Base-by-base conservation (phyloP, 2,329 filamentous ascomycete genomes). In the Pezicula carpinea region DNA sequence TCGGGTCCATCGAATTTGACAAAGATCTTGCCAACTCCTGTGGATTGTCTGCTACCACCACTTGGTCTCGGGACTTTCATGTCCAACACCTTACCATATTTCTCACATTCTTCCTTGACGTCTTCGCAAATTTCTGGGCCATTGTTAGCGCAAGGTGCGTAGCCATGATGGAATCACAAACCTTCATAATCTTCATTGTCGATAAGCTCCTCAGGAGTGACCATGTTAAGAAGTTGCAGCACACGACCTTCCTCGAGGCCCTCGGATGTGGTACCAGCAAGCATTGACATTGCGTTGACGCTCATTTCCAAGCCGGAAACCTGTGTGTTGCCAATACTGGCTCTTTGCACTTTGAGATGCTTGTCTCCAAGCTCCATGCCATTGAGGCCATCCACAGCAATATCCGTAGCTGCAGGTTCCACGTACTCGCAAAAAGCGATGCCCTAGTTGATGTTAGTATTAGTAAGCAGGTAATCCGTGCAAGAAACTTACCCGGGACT, bases 381-480 rank as follows among this genome's bases (percentile, higher is more conserved):
- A 60, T 97, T 92, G 23, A 99, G 73, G 10, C 89, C 89, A 57
- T 96, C 88, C 13, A 97, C 85, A 11, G 93, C 93, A 50, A 92
- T 85, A 48, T 87, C 83, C 19, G 93, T 96, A 33, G 80, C 78
- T 14, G 66, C 64, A 6, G 89, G 78, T 52, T 97, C 89, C 45
- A 80, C 76, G 59, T 96, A 99, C 68, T 99, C 95, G 69, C 89
- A 95, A 72, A 99, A 99, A 1, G 92, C 92, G 59, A 99, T 90
- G 26, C 93, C 93, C 85, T 96, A 55, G 26, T 17, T 41, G 21
- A 23, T 43, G 53, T 70, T 66, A 69, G 64, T 50, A 50, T 49
- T 18, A 43, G 43, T 10, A 19, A 4, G 26, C 5, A 26, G 19
- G 0, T 6, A n/a, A n/a, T n/a, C 11, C 29, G 18, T 21, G 46